Evolutionary conservation across 345 rosid species (phyloP).

Genomic region (Boechera stricta): DNA sequence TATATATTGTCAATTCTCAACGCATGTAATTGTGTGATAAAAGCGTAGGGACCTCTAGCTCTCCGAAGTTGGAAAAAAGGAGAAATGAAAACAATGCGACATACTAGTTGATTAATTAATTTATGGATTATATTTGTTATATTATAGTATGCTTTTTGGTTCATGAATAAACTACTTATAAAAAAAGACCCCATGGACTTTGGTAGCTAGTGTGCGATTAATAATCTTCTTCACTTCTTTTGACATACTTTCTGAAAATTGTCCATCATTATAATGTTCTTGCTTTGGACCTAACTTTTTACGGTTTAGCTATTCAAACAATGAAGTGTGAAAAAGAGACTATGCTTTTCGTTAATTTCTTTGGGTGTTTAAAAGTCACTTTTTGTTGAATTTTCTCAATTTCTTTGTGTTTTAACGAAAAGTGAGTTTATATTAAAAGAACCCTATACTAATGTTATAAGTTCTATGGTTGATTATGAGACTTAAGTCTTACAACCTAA

Average conservation of each 20-base stretch:
- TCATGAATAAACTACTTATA: slow-evolving; percentile 17
- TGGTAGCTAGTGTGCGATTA: slow-evolving; percentile 27
- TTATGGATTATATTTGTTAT: background rate
- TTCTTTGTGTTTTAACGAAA: slow-evolving; percentile 4
- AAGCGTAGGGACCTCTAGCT: slow-evolving; percentile 33
- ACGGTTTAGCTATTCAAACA: slow-evolving; percentile 35
- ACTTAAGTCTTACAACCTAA: background rate
- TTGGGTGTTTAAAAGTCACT: slow-evolving; percentile 41
- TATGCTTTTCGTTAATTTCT: slow-evolving; percentile 32
- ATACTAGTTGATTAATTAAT: background rate
- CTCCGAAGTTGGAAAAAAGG: slow-evolving; percentile 13
- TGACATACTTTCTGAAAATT: slow-evolving; percentile 33
- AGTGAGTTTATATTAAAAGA: background rate
- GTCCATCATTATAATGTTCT: slow-evolving; percentile 33
- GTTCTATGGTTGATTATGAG: background rate
- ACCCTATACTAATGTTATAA: background rate
- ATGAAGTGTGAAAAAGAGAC: slow-evolving; percentile 38
- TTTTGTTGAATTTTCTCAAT: slow-evolving; percentile 43
- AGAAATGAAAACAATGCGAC: slow-evolving; percentile 17
- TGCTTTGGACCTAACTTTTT: slow-evolving; percentile 40
- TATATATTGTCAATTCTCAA: slow-evolving; percentile 18
- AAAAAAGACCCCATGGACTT: slow-evolving; percentile 30
- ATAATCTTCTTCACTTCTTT: slow-evolving; percentile 32
- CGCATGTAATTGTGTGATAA: slow-evolving; percentile 9
- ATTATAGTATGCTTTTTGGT: slow-evolving; percentile 16